phyloP scores from a whole-genome alignment of 2,329 filamentous ascomycete species.

The Graphium sp. region DNA sequence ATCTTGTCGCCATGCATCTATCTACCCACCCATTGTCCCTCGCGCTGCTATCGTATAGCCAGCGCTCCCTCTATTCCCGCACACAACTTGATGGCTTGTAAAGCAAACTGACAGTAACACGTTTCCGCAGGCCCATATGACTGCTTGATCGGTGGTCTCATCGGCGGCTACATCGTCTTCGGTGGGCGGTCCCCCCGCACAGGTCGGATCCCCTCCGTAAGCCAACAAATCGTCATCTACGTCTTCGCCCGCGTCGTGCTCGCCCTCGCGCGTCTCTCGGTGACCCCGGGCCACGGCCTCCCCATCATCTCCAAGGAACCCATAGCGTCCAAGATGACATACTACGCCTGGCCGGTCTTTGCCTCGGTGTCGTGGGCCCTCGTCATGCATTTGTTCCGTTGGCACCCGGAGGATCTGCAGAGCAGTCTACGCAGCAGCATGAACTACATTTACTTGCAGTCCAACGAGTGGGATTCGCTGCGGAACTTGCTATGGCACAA shows the following conservation, averaged over 20 bases:
- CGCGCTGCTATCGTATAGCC: too few species aligned
- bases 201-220: constrained; percentile 62
- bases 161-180: constrained; percentile 89
- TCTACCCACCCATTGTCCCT: neutral
- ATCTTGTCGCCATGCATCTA: too few species aligned
- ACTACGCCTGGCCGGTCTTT: constrained; percentile 84
- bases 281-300: constrained; percentile 44
- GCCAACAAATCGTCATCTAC: constrained; percentile 96
- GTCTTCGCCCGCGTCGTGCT: constrained; percentile 86
- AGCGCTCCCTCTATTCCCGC: too few species aligned
- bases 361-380: constrained; percentile 79
- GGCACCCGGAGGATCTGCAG: constrained; percentile 84
- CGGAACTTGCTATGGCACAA: constrained; percentile 80
- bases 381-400: constrained; percentile 91
- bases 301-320: constrained; percentile 30
- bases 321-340: constrained; percentile 31
- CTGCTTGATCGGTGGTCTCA: constrained; percentile 67
- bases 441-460: constrained; percentile 90
- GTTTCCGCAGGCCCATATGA: constrained; percentile 50
- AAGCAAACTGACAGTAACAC: neutral
- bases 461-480: constrained; percentile 76
- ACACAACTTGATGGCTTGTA: neutral
- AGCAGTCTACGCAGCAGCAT: constrained; percentile 85
- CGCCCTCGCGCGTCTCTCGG: constrained; percentile 65
- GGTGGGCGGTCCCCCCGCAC: constrained; percentile 46